Conservation (phyloP, 441 rosid species). For the Cnidoscolus chayamansa region DNA sequence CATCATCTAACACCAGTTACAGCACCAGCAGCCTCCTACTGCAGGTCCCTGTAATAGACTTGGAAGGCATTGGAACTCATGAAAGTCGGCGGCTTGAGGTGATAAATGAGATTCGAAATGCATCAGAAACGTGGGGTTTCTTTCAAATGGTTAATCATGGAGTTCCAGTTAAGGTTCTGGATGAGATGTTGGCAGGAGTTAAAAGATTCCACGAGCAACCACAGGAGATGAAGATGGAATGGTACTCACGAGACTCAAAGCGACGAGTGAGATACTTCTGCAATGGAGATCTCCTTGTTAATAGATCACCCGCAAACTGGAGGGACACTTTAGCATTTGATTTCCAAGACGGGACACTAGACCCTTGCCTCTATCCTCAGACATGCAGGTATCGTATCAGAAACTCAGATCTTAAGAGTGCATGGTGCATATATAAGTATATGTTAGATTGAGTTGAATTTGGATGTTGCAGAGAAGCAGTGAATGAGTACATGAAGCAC, state of each 20-base stretch:
- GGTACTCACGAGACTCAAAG: constrained; percentile 40
- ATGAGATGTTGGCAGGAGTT: constrained; percentile 38
- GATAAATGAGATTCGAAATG: constrained; percentile 32
- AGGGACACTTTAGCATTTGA: constrained; percentile 42
- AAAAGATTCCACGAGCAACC: constrained; percentile 50
- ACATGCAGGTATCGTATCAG: constrained; percentile 39
- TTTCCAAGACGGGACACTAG: constrained; percentile 40
- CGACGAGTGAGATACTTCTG: constrained; percentile 39
- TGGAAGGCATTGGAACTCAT: constrained; percentile 28
- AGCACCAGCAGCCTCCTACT: not conserved
- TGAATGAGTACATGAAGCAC: constrained; percentile 38
- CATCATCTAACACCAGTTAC: not conserved
- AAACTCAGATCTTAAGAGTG: no score
- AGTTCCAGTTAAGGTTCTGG: constrained; percentile 38
- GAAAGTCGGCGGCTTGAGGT: constrained; percentile 20
- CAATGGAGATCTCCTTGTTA: constrained; percentile 43
- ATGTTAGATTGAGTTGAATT: not conserved
- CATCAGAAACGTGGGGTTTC: constrained; percentile 53
- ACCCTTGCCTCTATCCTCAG: constrained; percentile 35
- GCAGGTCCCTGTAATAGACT: constrained; percentile 50
- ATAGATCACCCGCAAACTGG: constrained; percentile 47
- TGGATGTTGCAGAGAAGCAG: constrained; percentile 32
- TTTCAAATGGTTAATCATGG: constrained; percentile 59
- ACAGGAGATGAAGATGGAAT: constrained; percentile 40
- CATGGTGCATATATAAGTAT: no score